These are phyloP conservation scores for Aspergillus kassunensis DNA, from an alignment of 495 filamentous ascomycete genomes.

Conservation along the genomic window DNA sequence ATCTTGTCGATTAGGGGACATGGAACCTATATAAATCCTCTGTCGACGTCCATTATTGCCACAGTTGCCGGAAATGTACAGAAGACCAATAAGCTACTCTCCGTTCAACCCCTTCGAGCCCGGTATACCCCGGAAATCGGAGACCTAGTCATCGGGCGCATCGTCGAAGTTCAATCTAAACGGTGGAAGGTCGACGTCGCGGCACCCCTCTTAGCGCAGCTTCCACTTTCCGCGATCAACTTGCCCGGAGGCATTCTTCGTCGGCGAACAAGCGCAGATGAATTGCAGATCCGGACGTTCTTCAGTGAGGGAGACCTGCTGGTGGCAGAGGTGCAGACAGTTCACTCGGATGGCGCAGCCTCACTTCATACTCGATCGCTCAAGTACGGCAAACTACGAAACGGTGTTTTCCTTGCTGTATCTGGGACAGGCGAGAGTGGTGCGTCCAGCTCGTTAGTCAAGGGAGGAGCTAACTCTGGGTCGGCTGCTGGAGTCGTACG, in stretches of 20 bases:
- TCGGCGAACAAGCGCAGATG: constrained; percentile 86
- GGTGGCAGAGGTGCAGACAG: constrained; percentile 83
- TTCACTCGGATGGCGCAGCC: constrained; percentile 77
- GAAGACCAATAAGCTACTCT: constrained; percentile 94
- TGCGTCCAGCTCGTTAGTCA: constrained; percentile 28
- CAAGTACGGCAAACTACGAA: constrained; percentile 92
- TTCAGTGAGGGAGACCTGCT: constrained; percentile 88
- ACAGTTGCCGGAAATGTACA: constrained; percentile 83
- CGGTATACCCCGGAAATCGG: constrained; percentile 95
- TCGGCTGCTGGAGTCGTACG: constrained; percentile 57
- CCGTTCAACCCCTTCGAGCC: constrained; percentile 81
- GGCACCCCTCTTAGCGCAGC: constrained; percentile 71
- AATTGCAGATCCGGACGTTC: constrained; percentile 89
- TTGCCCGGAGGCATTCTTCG: constrained; percentile 90
- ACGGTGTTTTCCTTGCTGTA: constrained; percentile 83
- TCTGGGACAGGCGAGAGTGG: constrained; percentile 73
- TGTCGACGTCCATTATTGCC: constrained; percentile 66
- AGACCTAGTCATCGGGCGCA: constrained; percentile 89
- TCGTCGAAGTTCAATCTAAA: constrained; percentile 82
- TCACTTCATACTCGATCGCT: constrained; percentile 82
- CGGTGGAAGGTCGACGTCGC: constrained; percentile 94
- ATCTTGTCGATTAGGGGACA: constrained; percentile 58
- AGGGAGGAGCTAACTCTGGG: constrained; percentile 26
- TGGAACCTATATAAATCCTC: constrained; percentile 65
- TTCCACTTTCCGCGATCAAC: constrained; percentile 87